Conservation (phyloP, 2,329 filamentous ascomycete genomes). For the Magnaporthiopsis rhizophila region DNA sequence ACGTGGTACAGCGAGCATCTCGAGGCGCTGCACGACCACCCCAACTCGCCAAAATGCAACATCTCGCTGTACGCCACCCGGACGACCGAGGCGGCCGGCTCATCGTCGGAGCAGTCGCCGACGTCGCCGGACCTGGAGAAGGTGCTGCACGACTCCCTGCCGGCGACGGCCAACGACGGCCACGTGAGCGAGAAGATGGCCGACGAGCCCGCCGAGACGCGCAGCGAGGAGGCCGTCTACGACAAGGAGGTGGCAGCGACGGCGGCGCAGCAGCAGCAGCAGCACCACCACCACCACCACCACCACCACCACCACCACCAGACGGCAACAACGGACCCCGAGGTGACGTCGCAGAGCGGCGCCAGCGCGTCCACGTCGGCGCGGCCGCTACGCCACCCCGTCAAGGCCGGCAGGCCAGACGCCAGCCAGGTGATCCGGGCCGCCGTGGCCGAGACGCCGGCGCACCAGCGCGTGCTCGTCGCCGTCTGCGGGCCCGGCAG, state of each 20-base stretch:
- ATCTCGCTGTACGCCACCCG: conserved; percentile 31
- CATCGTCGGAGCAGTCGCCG: conserved; percentile 6
- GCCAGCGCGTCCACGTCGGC: conserved; percentile 6
- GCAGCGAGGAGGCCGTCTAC: conserved; percentile 11
- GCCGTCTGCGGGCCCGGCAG: conserved; percentile 39
- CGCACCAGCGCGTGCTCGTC: conserved; percentile 32
- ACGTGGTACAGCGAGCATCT: conserved; percentile 32
- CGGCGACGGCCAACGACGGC: background rate
- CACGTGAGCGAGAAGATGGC: background rate
- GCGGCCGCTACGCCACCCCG: conserved; percentile 16
- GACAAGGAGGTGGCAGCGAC: conserved; percentile 10
- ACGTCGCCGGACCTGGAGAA: conserved; percentile 16
- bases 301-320: too few relatives aligned
- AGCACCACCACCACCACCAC: too few relatives aligned
- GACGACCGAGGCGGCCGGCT: conserved; percentile 10
- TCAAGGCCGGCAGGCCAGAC: conserved; percentile 33
- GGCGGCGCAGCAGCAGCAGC: too few relatives aligned
- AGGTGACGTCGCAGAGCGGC: conserved; percentile 5
- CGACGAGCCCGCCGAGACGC: conserved; percentile 1
- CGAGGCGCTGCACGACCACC: conserved; percentile 27
- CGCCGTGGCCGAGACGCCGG: conserved; percentile 24
- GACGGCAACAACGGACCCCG: background rate
- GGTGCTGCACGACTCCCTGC: conserved; percentile 9
- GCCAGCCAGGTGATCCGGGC: conserved; percentile 28
- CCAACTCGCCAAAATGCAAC: conserved; percentile 25